Conservation (phyloP, 2,329 filamentous ascomycete species). For the Pseudogymnoascus sp. region DNA sequence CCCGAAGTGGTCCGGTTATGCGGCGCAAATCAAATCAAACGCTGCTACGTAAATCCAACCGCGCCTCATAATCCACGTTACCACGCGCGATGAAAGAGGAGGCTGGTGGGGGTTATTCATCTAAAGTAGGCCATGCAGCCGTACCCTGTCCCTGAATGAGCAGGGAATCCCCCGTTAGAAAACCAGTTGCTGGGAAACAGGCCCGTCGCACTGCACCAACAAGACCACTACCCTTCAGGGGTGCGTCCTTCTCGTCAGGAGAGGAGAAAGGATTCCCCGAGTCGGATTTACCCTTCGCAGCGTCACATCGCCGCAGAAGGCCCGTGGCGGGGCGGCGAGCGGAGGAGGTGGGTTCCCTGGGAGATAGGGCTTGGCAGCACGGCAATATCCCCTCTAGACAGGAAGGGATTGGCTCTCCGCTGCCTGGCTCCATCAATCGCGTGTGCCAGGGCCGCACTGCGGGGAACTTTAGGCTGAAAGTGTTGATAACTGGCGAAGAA, state of each 20-base stretch:
- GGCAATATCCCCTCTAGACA: neutral
- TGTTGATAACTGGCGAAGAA: slow-evolving; percentile 1
- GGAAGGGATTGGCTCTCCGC: neutral
- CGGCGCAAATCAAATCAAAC: neutral
- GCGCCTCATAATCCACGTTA: neutral
- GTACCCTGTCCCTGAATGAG: neutral
- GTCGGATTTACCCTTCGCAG: neutral
- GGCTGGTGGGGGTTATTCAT: slow-evolving; percentile 6
- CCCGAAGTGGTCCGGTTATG: neutral
- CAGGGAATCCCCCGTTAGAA: neutral
- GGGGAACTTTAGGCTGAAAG: neutral
- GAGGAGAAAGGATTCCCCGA: slow-evolving; percentile 5
- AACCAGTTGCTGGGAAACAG: neutral
- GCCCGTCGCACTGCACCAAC: neutral
- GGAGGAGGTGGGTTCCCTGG: neutral
- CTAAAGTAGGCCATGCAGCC: slow-evolving; percentile 2
- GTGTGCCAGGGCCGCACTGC: neutral
- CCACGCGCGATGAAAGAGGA: slow-evolving; percentile 3
- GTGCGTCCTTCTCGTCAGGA: neutral
- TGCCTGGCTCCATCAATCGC: neutral
- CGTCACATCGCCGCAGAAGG: slow-evolving; percentile 1
- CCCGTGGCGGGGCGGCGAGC: neutral
- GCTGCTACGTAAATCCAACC: neutral
- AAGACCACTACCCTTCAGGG: neutral
- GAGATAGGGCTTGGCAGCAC: slow-evolving; percentile 1